These are phyloP conservation scores for Hygrocybe coccinea DNA, from an alignment of 768 basidiomycete species.

Conservation along the genomic window DNA sequence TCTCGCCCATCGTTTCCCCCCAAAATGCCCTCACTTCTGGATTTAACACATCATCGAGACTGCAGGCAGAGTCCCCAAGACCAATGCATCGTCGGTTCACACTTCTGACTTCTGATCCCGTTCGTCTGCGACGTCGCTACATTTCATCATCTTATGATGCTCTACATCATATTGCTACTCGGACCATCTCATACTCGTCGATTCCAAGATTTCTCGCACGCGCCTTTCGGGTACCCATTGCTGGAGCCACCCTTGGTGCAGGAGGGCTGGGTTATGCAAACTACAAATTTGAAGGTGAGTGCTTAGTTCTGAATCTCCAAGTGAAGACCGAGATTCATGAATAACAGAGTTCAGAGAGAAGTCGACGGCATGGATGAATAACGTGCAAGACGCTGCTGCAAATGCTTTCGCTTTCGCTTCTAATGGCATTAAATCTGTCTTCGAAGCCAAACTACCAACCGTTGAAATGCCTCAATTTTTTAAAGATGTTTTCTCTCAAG, in stretches of 20 bases:
- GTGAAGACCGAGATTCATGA: slow-evolving; percentile 1
- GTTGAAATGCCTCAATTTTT: slow-evolving; percentile 62
- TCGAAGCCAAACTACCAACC: slow-evolving; percentile 50
- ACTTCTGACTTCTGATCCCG: slow-evolving; percentile 47
- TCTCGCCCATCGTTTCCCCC: slow-evolving; percentile 25
- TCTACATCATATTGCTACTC: slow-evolving; percentile 64
- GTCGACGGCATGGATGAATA: slow-evolving; percentile 60
- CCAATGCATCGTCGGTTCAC: slow-evolving; percentile 55
- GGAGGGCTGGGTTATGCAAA: slow-evolving; percentile 92
- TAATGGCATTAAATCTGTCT: slow-evolving; percentile 58
- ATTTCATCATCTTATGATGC: slow-evolving; percentile 37
- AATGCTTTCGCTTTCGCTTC: slow-evolving; percentile 70
- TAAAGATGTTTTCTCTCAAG: slow-evolving; percentile 57
- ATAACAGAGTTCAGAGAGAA: slow-evolving; percentile 62
- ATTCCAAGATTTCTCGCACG: slow-evolving; percentile 85
- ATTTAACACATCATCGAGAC: slow-evolving; percentile 38
- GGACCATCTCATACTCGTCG: slow-evolving; percentile 79
- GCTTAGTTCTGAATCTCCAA: background rate
- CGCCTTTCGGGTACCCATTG: slow-evolving; percentile 84
- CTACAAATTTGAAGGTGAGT: slow-evolving; percentile 90
- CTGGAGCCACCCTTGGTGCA: slow-evolving; percentile 83
- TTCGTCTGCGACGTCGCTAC: slow-evolving; percentile 43
- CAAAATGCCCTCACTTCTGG: slow-evolving; percentile 55
- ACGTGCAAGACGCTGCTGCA: slow-evolving; percentile 65
- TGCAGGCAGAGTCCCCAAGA: slow-evolving; percentile 29